phyloP scores from a whole-genome alignment of 306 rosid genomes.

The Astragalus glycyphyllos region DNA sequence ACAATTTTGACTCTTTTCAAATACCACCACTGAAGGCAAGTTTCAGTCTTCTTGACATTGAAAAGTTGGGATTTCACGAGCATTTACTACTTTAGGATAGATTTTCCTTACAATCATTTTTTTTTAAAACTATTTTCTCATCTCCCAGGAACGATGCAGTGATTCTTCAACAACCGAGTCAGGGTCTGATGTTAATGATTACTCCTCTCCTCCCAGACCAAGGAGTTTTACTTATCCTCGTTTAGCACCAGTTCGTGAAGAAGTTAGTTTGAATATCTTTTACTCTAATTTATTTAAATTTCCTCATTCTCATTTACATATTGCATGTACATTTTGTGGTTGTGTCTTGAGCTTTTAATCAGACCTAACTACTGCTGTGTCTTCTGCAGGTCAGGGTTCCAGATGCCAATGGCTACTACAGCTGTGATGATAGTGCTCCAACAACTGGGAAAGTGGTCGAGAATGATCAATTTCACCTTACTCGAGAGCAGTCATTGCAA shows the following conservation, averaged over 20 bases:
- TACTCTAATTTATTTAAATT: conserved; percentile 10
- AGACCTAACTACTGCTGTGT: neutral
- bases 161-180: conserved; percentile 78
- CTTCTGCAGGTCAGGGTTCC: conserved; percentile 58
- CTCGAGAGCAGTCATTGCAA: conserved; percentile 47
- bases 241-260: conserved; percentile 81
- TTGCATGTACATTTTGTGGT: neutral
- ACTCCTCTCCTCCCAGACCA: conserved; percentile 63
- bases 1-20: conserved; percentile 57
- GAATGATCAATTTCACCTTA: conserved; percentile 44
- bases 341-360: conserved; percentile 27
- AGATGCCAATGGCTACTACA: conserved; percentile 68
- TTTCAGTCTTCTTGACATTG: conserved; percentile 22
- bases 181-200: conserved; percentile 77
- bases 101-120: neutral
- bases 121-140: conserved; percentile 17
- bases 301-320: conserved; percentile 31
- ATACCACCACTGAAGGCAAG: conserved; percentile 68
- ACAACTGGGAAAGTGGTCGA: conserved; percentile 45
- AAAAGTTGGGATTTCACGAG: conserved; percentile 21
- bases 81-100: conserved; percentile 19
- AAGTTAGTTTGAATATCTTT: conserved; percentile 58
- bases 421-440: conserved; percentile 74
- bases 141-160: conserved; percentile 64
- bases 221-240: conserved; percentile 54